Conservation (phyloP, 805 yeast genomes). For the Sugiyamaella americana region DNA sequence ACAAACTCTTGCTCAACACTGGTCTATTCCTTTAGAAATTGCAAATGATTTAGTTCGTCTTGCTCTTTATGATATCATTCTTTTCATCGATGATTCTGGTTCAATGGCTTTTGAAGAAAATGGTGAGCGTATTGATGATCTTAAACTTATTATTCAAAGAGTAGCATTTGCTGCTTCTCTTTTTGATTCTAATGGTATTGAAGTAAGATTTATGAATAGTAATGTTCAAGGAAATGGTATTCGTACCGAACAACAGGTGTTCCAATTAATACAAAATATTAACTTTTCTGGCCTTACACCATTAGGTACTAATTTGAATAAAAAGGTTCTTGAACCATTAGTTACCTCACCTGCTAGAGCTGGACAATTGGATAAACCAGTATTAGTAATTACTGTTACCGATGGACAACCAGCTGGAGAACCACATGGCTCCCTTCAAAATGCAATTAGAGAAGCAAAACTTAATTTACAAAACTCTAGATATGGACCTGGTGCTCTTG, state of each 20-base stretch:
- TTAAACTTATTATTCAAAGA: slow-evolving; percentile 27
- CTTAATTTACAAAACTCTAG: slow-evolving; percentile 18
- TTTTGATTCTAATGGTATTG: slow-evolving; percentile 28
- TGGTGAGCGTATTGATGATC: slow-evolving; percentile 30
- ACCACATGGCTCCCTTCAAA: slow-evolving; percentile 19
- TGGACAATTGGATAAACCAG: slow-evolving; percentile 26
- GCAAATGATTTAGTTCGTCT: slow-evolving; percentile 28
- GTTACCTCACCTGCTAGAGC: slow-evolving; percentile 22
- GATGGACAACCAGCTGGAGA: slow-evolving; percentile 33
- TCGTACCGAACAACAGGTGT: slow-evolving; percentile 23
- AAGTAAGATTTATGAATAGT: slow-evolving; percentile 30
- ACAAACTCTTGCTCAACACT: slow-evolving; percentile 19
- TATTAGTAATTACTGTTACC: slow-evolving; percentile 27
- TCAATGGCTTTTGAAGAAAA: slow-evolving; percentile 31
- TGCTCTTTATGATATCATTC: slow-evolving; percentile 29
- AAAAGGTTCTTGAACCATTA: slow-evolving; percentile 28
- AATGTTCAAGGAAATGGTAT: slow-evolving; percentile 23
- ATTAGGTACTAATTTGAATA: slow-evolving; percentile 23
- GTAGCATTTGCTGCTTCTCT: slow-evolving; percentile 28
- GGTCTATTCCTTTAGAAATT: slow-evolving; percentile 28
- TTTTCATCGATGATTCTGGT: slow-evolving; percentile 30
- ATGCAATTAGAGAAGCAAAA: slow-evolving; percentile 25
- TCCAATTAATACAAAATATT: slow-evolving; percentile 19
- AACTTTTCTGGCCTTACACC: slow-evolving; percentile 28
- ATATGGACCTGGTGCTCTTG: slow-evolving; percentile 28